Percentiles rank a stretch among this genome's conserved stretches.
Conservation (phyloP, 1,139 yeast species). For the Chernovozyma aurita region DNA sequence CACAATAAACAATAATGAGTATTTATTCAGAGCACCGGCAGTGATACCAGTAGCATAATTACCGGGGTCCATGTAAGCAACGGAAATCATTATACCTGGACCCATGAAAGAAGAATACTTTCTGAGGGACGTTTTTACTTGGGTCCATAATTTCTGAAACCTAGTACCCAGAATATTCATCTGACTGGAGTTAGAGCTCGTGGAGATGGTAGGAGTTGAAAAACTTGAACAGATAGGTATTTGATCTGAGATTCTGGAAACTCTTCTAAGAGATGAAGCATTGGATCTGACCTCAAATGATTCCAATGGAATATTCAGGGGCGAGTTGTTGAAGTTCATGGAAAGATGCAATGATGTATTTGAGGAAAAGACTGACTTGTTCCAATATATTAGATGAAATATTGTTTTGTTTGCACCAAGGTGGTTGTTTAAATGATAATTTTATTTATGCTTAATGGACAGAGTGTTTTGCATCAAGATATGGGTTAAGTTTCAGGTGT, state of each 20-base stretch:
- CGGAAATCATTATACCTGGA: conserved; percentile 87
- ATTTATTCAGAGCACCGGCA: conserved; percentile 70
- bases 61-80: conserved; percentile 97
- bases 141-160: conserved; percentile 4
- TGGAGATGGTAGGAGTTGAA: background rate
- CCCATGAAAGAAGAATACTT: conserved; percentile 65
- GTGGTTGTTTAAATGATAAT: too few species aligned
- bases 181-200: background rate
- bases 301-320: too few species aligned
- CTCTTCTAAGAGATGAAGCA: background rate
- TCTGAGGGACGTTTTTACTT: conserved; percentile 11
- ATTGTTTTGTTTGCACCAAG: too few species aligned
- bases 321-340: too few species aligned
- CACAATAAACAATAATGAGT: conserved; percentile 60
- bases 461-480: too few species aligned
- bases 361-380: too few species aligned
- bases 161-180: background rate
- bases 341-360: too few species aligned
- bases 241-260: background rate
- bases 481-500: too few species aligned
- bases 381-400: too few species aligned
- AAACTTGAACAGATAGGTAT: too few species aligned
- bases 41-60: conserved; percentile 76
- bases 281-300: too few species aligned
- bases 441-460: too few species aligned